phyloP scores from a whole-genome alignment of 2,329 filamentous ascomycete species.

The Ophiosphaerella herpotricha region DNA sequence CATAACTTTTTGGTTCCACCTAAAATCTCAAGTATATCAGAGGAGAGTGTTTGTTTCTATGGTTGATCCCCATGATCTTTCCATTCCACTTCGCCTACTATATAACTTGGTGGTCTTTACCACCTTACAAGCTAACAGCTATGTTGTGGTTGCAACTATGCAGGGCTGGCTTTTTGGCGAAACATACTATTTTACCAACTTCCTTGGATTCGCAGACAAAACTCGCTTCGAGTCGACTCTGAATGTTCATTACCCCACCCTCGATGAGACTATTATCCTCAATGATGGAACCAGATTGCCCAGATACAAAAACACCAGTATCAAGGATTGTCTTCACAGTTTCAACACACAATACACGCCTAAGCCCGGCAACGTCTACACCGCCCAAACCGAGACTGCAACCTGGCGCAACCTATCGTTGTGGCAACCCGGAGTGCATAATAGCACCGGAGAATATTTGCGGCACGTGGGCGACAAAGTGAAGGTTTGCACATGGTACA shows the following conservation, averaged over 20 bases:
- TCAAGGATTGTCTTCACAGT: slow-evolving; percentile 8
- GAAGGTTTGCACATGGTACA: no score
- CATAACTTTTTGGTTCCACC: no score
- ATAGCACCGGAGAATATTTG: no score
- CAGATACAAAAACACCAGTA: slow-evolving; percentile 5
- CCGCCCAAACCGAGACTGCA: slow-evolving; percentile 8
- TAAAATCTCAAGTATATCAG: not conserved
- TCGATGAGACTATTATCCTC: not conserved
- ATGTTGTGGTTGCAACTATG: slow-evolving; percentile 11
- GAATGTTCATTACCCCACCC: not conserved
- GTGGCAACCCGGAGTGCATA: slow-evolving; percentile 1
- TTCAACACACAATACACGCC: slow-evolving; percentile 19
- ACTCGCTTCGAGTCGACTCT: not conserved
- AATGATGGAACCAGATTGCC: not conserved
- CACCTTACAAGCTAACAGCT: slow-evolving; percentile 19
- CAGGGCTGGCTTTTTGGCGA: slow-evolving; percentile 15
- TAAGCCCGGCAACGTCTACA: slow-evolving; percentile 10
- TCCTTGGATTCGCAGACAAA: not conserved
- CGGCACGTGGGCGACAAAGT: no score
- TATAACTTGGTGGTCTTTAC: slow-evolving; percentile 26
- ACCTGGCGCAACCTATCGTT: slow-evolving; percentile 7
- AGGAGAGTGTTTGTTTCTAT: slow-evolving; percentile 6
- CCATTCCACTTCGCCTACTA: slow-evolving; percentile 20
- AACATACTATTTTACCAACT: slow-evolving; percentile 10
- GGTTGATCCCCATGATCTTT: slow-evolving; percentile 10